These are phyloP conservation scores for Wickerhamiella occidentalis DNA, from an alignment of 805 yeast species.

Conservation along the genomic window DNA sequence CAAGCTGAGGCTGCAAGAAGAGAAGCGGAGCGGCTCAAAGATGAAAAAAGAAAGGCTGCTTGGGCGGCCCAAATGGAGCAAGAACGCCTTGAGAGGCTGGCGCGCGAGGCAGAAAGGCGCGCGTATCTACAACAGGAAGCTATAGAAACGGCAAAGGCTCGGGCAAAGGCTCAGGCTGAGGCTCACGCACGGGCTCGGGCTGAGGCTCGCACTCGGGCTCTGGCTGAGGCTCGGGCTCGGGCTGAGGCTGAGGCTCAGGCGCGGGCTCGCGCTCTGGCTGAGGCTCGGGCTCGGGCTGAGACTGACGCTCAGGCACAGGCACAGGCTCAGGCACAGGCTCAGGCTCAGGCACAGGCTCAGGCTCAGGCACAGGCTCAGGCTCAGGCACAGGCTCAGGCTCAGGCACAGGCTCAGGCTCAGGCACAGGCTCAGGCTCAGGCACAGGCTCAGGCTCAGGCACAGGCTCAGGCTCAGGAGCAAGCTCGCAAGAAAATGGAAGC, in stretches of 20 bases:
- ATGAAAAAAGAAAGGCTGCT: not conserved
- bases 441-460: not conserved
- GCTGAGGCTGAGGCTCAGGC: not conserved
- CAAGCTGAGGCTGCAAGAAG: not conserved
- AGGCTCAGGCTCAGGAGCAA: not conserved
- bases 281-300: too few relatives aligned
- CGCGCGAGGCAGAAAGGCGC: not conserved
- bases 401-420: not conserved
- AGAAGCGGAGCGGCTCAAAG: not conserved
- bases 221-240: constrained; percentile 19
- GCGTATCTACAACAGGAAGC: too few relatives aligned
- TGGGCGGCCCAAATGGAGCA: not conserved
- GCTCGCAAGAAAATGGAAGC: constrained; percentile 5
- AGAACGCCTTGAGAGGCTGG: not conserved
- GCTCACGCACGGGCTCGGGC: constrained; percentile 16
- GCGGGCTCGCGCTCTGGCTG: too few relatives aligned
- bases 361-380: not conserved
- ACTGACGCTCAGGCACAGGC: constrained; percentile 19
- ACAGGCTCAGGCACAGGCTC: constrained; percentile 9
- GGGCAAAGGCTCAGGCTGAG: not conserved
- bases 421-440: constrained; percentile 10
- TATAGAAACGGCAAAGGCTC: too few relatives aligned
- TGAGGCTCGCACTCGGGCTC: constrained; percentile 18
- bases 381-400: not conserved
- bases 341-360: not conserved